A percentile compares a stretch with the other conserved stretches of the same genome.
Conservation (phyloP, 192 early-diverging fungal genomes). For the Entomortierella chlamydospora region DNA sequence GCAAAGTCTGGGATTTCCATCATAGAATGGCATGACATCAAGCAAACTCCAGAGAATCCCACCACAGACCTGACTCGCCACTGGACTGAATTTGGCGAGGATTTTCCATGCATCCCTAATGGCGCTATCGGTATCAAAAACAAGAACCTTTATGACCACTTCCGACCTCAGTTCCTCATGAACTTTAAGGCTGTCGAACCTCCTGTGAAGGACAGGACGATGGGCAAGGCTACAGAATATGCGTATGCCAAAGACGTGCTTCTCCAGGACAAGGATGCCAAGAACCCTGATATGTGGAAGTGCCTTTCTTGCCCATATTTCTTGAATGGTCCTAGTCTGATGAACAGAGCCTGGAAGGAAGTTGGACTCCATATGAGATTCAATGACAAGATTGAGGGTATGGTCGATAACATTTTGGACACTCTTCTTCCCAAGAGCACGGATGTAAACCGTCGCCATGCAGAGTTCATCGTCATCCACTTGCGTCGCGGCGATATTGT, state of each 20-base stretch:
- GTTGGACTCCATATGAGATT: conserved; percentile 37
- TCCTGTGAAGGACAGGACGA: background rate
- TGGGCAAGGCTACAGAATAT: conserved; percentile 19
- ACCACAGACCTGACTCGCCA: conserved; percentile 1
- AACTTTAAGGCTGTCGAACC: conserved; percentile 23
- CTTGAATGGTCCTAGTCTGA: conserved; percentile 5
- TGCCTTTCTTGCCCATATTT: conserved; percentile 49
- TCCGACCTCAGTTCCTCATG: conserved; percentile 44
- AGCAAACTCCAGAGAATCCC: conserved; percentile 37
- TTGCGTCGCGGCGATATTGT: conserved; percentile 50
- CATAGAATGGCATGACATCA: conserved; percentile 51
- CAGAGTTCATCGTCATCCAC: conserved; percentile 47
- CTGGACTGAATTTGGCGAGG: conserved; percentile 30
- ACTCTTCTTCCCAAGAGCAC: background rate
- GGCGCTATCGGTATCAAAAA: conserved; percentile 36
- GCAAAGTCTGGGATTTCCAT: conserved; percentile 24
- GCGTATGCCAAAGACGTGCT: conserved; percentile 25
- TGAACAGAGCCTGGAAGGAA: conserved; percentile 29
- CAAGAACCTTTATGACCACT: conserved; percentile 46
- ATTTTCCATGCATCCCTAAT: conserved; percentile 40
- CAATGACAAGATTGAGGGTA: conserved; percentile 27
- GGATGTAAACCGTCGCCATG: conserved; percentile 19
- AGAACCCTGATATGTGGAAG: conserved; percentile 31
- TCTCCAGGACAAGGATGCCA: conserved; percentile 13
- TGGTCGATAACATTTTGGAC: conserved; percentile 41